These are phyloP conservation scores for Cryptococcus floricola DNA, from an alignment of 1,284 basidiomycete species.

Conservation along the genomic window DNA sequence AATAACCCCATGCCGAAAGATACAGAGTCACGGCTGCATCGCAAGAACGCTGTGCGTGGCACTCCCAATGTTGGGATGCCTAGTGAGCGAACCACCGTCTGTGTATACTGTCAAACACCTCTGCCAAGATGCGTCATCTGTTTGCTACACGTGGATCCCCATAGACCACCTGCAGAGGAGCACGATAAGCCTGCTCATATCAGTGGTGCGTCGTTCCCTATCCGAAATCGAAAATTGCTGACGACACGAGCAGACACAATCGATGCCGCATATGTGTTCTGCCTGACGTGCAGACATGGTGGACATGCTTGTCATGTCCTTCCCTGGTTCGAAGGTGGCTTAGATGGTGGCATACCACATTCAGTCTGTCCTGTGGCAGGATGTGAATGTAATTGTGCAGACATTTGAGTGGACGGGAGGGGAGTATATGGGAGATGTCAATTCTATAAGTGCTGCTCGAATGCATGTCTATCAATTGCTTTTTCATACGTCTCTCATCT, in stretches of 20 bases:
- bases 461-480: too few relatives aligned
- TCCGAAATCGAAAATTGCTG: neutral
- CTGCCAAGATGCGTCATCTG: conserved; percentile 46
- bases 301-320: conserved; percentile 46
- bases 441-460: neutral
- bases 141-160: conserved; percentile 35
- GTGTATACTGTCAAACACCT: conserved; percentile 38
- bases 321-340: conserved; percentile 45
- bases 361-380: conserved; percentile 44
- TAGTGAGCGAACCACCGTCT: conserved; percentile 35
- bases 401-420: conserved; percentile 13
- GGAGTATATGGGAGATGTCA: neutral
- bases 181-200: conserved; percentile 14
- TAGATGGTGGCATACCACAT: conserved; percentile 39
- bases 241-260: conserved; percentile 26
- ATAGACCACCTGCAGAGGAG: conserved; percentile 14
- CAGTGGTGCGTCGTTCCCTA: conserved; percentile 6
- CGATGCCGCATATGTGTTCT: conserved; percentile 44
- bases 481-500: too few relatives aligned
- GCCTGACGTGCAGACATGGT: conserved; percentile 48
- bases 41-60: conserved; percentile 38
- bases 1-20: conserved; percentile 27
- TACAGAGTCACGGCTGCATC: conserved; percentile 32
- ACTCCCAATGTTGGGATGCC: conserved; percentile 30
- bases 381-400: conserved; percentile 43